A percentile compares a stretch with the other conserved stretches of the same genome.
phyloP scores from a whole-genome alignment of 768 basidiomycete species.

The Naganishia antarctica region DNA sequence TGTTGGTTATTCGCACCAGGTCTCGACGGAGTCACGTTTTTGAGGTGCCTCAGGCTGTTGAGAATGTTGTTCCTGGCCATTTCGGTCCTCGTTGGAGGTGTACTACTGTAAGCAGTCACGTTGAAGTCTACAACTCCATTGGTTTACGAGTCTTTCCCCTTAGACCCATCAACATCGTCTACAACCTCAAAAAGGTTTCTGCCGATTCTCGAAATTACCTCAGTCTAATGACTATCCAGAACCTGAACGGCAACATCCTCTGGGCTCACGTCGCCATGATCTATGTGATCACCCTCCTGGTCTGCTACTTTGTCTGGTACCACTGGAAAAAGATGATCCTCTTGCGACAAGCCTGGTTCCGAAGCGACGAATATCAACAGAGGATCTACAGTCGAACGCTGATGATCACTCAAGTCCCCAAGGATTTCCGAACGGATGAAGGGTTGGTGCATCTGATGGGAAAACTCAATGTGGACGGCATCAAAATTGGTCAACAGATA shows the following conservation, averaged over 20 bases:
- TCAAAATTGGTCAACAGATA: constrained; percentile 48
- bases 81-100: constrained; percentile 32
- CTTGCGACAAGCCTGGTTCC: constrained; percentile 79
- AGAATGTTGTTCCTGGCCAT: constrained; percentile 52
- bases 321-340: constrained; percentile 59
- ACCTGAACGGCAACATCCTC: constrained; percentile 65
- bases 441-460: constrained; percentile 58
- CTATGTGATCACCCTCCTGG: constrained; percentile 64
- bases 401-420: constrained; percentile 70
- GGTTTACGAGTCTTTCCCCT: constrained; percentile 43
- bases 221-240: constrained; percentile 68
- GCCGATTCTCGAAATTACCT: constrained; percentile 51
- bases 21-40: constrained; percentile 85
- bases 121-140: not conserved
- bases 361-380: constrained; percentile 60
- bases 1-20: constrained; percentile 61
- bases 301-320: constrained; percentile 38
- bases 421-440: constrained; percentile 75
- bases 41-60: constrained; percentile 83
- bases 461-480: constrained; percentile 49
- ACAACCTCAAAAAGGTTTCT: constrained; percentile 67
- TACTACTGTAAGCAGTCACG: constrained; percentile 20
- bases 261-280: constrained; percentile 79
- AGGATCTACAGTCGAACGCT: constrained; percentile 93
- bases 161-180: constrained; percentile 72